Conservation (phyloP, 169 alveolate species). For the Eimeria necatrix region DNA sequence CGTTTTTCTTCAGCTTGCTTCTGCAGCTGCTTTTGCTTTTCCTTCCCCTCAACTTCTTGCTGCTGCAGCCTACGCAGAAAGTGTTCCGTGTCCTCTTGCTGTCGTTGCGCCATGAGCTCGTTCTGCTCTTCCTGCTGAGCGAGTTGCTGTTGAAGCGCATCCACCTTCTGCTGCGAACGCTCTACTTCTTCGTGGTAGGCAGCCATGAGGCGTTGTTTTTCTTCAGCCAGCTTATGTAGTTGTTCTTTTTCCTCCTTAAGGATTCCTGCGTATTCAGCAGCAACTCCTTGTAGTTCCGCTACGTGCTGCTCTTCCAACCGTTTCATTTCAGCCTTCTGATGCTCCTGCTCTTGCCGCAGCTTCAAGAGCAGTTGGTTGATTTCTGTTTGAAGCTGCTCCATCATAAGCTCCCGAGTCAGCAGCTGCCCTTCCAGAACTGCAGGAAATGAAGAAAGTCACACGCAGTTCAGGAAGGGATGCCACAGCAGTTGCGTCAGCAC, state of each 20-base stretch:
- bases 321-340: slow-evolving; percentile 1
- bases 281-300: background rate
- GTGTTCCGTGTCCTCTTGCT: slow-evolving; percentile 63
- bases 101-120: slow-evolving; percentile 56
- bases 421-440: slow-evolving; percentile 45
- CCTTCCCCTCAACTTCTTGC: slow-evolving; percentile 29
- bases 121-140: slow-evolving; percentile 68
- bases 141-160: slow-evolving; percentile 26
- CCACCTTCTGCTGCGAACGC: slow-evolving; percentile 64
- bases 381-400: slow-evolving; percentile 51
- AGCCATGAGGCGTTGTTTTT: background rate
- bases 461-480: background rate
- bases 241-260: slow-evolving; percentile 3
- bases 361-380: background rate
- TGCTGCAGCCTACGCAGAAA: slow-evolving; percentile 51
- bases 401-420: slow-evolving; percentile 57
- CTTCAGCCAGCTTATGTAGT: slow-evolving; percentile 33
- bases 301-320: slow-evolving; percentile 28
- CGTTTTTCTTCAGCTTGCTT: slow-evolving; percentile 39
- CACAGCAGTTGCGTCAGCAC: background rate
- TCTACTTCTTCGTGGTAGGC: slow-evolving; percentile 30
- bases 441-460: background rate
- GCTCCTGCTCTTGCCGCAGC: slow-evolving; percentile 59
- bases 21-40: slow-evolving; percentile 24
- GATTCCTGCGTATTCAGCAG: slow-evolving; percentile 2